Conservation (phyloP, 352 stramenopile genomes). For the Phytophthora vignae region DNA sequence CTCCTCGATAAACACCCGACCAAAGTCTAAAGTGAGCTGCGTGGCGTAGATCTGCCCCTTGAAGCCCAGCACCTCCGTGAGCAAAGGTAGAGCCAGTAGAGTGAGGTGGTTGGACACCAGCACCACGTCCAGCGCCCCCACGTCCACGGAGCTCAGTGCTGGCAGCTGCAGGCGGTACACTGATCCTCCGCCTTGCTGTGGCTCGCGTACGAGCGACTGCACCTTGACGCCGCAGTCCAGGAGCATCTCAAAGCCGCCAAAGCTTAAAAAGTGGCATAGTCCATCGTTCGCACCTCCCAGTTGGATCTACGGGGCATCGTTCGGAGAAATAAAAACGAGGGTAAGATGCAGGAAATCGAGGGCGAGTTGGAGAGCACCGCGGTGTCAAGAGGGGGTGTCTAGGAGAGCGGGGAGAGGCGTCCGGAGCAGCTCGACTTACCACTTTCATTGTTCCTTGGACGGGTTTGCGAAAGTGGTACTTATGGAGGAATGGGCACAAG, state of each 20-base stretch:
- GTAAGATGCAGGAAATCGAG: constrained; percentile 23
- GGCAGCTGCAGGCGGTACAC: constrained; percentile 45
- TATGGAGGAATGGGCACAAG: background rate
- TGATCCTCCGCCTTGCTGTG: background rate
- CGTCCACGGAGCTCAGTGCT: constrained; percentile 57
- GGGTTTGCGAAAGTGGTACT: constrained; percentile 4
- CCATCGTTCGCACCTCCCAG: constrained; percentile 73
- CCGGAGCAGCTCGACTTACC: constrained; percentile 23
- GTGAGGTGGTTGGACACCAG: constrained; percentile 79
- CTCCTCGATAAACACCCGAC: constrained; percentile 76
- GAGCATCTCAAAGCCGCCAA: constrained; percentile 82
- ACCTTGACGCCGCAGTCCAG: constrained; percentile 74
- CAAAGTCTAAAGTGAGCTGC: constrained; percentile 72
- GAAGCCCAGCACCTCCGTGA: constrained; percentile 80
- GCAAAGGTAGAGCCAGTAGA: constrained; percentile 76
- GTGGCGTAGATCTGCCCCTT: constrained; percentile 79
- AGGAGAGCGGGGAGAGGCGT: background rate
- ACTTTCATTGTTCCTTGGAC: constrained; percentile 40
- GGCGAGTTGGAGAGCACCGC: background rate
- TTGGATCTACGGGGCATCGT: constrained; percentile 62
- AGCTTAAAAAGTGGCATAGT: constrained; percentile 82
- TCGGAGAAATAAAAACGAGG: constrained; percentile 16
- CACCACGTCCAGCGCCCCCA: constrained; percentile 72
- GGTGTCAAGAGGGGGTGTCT: background rate
- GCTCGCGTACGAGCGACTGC: constrained; percentile 15